Percentiles rank a stretch among this genome's conserved stretches.
These are phyloP conservation scores for Plectosphaerella sp. DNA, from an alignment of 2,329 filamentous ascomycete species.

Conservation along the genomic window DNA sequence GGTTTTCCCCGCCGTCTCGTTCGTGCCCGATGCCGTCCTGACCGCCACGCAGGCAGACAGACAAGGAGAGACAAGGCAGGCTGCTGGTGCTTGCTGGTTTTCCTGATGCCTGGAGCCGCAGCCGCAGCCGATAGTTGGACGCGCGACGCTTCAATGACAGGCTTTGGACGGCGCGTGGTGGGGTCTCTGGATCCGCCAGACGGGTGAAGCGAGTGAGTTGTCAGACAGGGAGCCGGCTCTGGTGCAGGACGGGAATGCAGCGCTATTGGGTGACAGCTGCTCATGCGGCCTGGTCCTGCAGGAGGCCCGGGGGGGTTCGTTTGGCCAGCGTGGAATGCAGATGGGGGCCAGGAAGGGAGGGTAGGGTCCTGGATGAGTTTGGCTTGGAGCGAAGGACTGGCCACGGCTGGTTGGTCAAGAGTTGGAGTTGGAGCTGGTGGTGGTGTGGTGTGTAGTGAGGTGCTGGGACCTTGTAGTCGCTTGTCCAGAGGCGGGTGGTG, in stretches of 20 bases:
- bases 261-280: slow-evolving; percentile 10
- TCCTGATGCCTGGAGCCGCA: no score
- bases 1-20: no score
- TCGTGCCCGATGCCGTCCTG: no score
- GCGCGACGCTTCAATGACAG: background rate
- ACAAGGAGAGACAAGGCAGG: no score
- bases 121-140: no score
- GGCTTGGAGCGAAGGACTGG: background rate
- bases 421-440: background rate
- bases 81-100: no score
- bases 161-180: background rate
- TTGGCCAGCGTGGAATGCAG: background rate
- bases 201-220: background rate
- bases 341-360: no score
- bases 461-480: background rate
- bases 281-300: slow-evolving; percentile 5
- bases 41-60: no score
- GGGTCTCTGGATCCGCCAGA: background rate
- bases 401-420: background rate
- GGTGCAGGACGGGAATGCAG: slow-evolving; percentile 6
- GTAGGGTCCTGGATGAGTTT: background rate
- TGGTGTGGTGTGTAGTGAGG: background rate
- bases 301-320: background rate
- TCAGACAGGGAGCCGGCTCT: slow-evolving; percentile 7
- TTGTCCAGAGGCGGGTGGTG: background rate